Evolutionary conservation across 2,329 filamentous ascomycete species (phyloP).

Genomic region (Cladosporium austrohemisphaericum): DNA sequence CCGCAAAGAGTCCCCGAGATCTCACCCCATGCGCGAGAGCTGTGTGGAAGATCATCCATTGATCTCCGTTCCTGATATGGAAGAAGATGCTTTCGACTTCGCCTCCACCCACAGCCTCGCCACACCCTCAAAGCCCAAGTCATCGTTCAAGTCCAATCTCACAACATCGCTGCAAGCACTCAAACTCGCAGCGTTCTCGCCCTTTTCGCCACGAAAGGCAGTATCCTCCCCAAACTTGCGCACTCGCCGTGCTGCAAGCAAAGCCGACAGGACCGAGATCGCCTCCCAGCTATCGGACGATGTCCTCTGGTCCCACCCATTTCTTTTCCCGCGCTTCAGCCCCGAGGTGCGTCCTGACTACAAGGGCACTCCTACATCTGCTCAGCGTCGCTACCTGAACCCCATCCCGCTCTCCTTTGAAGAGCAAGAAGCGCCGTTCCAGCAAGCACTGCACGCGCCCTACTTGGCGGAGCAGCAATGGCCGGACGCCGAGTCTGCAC

Average conservation of each 20-base stretch:
- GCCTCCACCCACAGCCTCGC: constrained; percentile 28
- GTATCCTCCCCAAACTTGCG: not conserved
- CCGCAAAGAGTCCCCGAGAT: constrained; percentile 47
- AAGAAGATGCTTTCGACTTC: constrained; percentile 33
- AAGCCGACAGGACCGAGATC: not conserved
- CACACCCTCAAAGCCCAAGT: constrained; percentile 39
- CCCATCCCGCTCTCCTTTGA: constrained; percentile 44
- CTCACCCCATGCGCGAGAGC: constrained; percentile 49
- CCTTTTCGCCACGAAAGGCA: constrained; percentile 37
- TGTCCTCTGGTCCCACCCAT: constrained; percentile 57
- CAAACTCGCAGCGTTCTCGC: constrained; percentile 58
- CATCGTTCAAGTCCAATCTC: constrained; percentile 60
- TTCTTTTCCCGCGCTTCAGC: constrained; percentile 55
- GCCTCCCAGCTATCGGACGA: constrained; percentile 46
- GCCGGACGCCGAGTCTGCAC: constrained; percentile 37
- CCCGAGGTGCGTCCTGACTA: constrained; percentile 58
- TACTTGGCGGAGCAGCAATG: constrained; percentile 27
- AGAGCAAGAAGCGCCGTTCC: constrained; percentile 36
- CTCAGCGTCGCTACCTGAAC: constrained; percentile 59
- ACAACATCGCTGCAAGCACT: constrained; percentile 60
- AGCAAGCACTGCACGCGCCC: constrained; percentile 34
- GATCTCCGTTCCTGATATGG: constrained; percentile 36
- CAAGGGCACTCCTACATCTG: constrained; percentile 52
- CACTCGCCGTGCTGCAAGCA: constrained; percentile 6
- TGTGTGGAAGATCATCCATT: constrained; percentile 57